Evolutionary conservation across 2,329 filamentous ascomycete species (phyloP).

Genomic region (Aureobasidium sp.): DNA sequence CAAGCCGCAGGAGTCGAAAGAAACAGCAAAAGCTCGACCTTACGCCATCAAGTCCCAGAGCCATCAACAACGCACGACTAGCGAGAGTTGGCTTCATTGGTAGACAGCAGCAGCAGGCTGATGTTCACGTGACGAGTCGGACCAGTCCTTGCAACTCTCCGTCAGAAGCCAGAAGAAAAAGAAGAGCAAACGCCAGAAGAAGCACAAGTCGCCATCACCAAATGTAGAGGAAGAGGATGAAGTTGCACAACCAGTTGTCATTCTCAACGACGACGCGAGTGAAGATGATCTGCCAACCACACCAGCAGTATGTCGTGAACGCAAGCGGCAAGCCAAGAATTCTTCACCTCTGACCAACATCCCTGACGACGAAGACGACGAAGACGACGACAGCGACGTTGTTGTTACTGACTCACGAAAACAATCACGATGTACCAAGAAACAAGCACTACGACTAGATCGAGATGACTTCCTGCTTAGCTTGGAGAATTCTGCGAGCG

Average conservation of each 20-base stretch:
- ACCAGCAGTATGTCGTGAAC: slow-evolving; percentile 11
- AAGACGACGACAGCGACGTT: slow-evolving; percentile 17
- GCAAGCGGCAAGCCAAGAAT: slow-evolving; percentile 8
- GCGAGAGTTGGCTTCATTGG: slow-evolving; percentile 21
- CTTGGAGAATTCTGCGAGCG: neutral
- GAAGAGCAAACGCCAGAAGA: neutral
- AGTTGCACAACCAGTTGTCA: neutral
- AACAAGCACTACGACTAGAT: neutral
- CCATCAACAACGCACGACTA: slow-evolving; percentile 10
- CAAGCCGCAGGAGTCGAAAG: slow-evolving; percentile 18
- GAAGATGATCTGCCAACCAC: slow-evolving; percentile 21
- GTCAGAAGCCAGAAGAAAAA: neutral
- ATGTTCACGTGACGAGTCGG: slow-evolving; percentile 3
- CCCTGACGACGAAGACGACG: slow-evolving; percentile 13
- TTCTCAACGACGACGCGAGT: slow-evolving; percentile 14
- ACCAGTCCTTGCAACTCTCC: neutral
- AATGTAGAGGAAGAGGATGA: neutral
- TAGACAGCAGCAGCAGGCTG: slow-evolving; percentile 13
- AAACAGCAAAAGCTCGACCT: slow-evolving; percentile 25
- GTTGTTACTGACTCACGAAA: slow-evolving; percentile 18
- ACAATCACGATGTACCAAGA: neutral
- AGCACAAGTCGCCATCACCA: neutral
- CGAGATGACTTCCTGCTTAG: neutral
- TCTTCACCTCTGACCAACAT: neutral
- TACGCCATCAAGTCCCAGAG: neutral